Conservation (phyloP, 257 asterid species). For the Striga asiatica region DNA sequence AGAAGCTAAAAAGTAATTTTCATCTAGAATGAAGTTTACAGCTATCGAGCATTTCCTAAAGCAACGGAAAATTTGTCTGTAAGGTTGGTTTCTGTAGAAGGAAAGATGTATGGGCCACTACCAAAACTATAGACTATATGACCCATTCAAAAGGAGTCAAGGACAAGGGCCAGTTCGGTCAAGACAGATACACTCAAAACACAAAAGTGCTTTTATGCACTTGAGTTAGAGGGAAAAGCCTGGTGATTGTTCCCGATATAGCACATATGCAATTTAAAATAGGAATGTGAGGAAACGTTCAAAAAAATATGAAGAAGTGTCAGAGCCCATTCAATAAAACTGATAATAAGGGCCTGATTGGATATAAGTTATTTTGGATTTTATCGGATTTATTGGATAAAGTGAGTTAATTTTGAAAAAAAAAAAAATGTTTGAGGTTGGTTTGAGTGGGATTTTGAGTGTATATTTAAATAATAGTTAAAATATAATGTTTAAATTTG, state of each 20-base stretch:
- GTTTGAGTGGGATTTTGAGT: too few species aligned
- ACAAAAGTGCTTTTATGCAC: neutral
- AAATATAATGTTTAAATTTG: too few species aligned
- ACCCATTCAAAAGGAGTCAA: neutral
- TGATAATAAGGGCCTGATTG: too few species aligned
- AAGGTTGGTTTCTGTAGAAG: neutral
- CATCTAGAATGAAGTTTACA: neutral
- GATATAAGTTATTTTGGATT: too few species aligned
- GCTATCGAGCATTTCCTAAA: neutral
- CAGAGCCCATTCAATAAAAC: neutral
- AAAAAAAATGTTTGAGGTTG: too few species aligned
- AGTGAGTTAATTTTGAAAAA: too few species aligned
- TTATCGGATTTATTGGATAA: too few species aligned
- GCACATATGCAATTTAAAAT: neutral
- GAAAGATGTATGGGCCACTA: neutral
- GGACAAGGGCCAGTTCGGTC: neutral
- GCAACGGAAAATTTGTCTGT: neutral
- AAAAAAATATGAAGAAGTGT: neutral
- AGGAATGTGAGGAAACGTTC: neutral
- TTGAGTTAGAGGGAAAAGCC: conserved; percentile 1
- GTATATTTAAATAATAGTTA: too few species aligned
- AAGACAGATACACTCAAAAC: neutral
- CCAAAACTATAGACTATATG: conserved; percentile 4
- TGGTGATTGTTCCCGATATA: neutral
- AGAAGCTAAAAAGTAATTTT: neutral